These are phyloP conservation scores for Garcia nutans DNA, from an alignment of 345 rosid genomes.

Conservation along the genomic window DNA sequence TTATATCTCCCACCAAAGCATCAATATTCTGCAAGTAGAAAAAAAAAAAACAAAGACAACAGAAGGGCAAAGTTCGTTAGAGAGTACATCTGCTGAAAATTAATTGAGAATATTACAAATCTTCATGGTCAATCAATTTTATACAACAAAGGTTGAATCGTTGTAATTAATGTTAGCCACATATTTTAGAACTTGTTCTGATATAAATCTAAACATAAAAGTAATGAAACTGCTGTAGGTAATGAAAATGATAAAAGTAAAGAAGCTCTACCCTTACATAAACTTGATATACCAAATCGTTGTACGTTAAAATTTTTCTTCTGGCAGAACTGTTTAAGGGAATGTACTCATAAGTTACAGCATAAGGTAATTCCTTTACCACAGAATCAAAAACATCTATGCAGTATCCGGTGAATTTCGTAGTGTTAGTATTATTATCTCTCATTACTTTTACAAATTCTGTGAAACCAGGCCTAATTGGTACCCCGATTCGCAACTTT, in stretches of 20 bases:
- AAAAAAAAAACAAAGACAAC: no score
- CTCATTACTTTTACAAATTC: conserved; percentile 27
- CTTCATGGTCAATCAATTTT: no score
- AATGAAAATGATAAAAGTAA: no score
- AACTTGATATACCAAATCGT: conserved; percentile 12
- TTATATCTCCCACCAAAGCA: conserved; percentile 21
- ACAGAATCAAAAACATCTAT: conserved; percentile 40
- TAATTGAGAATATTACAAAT: no score
- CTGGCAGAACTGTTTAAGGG: background rate
- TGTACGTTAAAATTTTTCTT: background rate
- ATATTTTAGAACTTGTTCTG: no score
- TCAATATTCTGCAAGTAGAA: conserved; percentile 9
- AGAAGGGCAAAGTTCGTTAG: no score
- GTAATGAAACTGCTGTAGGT: no score
- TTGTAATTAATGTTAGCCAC: no score
- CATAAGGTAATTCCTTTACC: conserved; percentile 20
- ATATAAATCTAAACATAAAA: no score
- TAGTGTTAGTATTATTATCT: conserved; percentile 7
- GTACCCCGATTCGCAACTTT: background rate
- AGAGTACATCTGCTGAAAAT: no score
- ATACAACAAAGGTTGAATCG: no score
- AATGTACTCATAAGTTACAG: conserved; percentile 16
- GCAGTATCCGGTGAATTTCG: conserved; percentile 25
- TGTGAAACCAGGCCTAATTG: conserved; percentile 6
- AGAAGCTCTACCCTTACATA: background rate